Conservation (phyloP, 1,284 basidiomycete species). For the Rhodotorula sp. region DNA sequence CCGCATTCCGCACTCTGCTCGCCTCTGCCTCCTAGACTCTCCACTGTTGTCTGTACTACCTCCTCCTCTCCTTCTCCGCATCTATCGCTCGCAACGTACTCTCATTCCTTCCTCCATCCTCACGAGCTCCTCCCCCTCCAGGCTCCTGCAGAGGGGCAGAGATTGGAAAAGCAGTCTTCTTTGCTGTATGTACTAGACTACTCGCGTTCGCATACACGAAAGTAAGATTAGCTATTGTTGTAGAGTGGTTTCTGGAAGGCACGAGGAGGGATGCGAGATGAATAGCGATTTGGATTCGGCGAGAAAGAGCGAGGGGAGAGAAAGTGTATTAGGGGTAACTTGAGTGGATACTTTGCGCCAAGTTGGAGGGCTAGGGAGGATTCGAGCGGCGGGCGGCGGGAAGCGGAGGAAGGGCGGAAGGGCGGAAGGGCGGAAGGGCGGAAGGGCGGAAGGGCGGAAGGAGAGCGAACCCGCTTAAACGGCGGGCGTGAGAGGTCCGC, state of each 20-base stretch:
- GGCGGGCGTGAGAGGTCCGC: conserved; percentile 31
- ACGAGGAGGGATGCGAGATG: background rate
- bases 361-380: background rate
- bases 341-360: background rate
- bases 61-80: too few relatives aligned
- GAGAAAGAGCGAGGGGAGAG: background rate
- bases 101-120: too few relatives aligned
- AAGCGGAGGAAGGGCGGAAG: too few relatives aligned
- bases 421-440: too few relatives aligned
- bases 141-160: too few relatives aligned
- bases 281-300: background rate
- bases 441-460: background rate
- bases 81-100: too few relatives aligned
- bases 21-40: background rate
- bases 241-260: background rate
- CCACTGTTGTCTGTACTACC: background rate
- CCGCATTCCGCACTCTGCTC: too few relatives aligned
- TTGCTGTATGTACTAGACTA: too few relatives aligned
- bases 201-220: too few relatives aligned
- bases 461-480: conserved; percentile 10
- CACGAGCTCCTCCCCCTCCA: too few relatives aligned
- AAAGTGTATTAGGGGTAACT: background rate
- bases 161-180: too few relatives aligned
- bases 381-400: background rate
- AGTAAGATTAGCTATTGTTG: background rate